These are phyloP conservation scores for Carex kokanica DNA, from an alignment of 176 grass and related monocot species.

Conservation along the genomic window DNA sequence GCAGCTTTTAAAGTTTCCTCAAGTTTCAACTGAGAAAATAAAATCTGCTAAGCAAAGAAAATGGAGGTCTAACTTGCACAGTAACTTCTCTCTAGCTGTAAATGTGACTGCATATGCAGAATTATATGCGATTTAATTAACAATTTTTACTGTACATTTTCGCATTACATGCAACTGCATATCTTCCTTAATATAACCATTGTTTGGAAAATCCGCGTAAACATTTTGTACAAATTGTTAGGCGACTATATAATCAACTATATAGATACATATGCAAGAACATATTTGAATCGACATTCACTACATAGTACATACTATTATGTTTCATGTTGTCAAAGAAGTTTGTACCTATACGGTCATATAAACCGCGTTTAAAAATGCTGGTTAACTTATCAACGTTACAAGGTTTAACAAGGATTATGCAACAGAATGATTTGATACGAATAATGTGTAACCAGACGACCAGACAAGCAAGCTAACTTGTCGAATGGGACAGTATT, in stretches of 20 bases:
- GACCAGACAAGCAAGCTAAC: not conserved
- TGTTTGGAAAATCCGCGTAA: not conserved
- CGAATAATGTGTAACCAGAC: not conserved
- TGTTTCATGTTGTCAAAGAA: too few relatives aligned
- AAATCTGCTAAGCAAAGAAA: not conserved
- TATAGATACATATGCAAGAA: too few relatives aligned
- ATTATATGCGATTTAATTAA: not conserved
- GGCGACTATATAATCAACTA: too few relatives aligned
- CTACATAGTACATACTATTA: not conserved
- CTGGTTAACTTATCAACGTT: not conserved
- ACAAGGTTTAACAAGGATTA: not conserved
- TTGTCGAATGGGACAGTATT: not conserved
- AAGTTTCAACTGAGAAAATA: not conserved
- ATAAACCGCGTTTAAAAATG: not conserved
- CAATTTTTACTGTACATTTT: not conserved
- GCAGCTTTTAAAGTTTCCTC: not conserved
- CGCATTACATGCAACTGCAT: not conserved
- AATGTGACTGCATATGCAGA: not conserved
- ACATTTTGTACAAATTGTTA: too few relatives aligned
- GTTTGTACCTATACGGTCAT: too few relatives aligned
- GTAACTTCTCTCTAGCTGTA: not conserved
- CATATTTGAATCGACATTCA: too few relatives aligned
- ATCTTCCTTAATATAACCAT: not conserved
- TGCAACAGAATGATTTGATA: not conserved
- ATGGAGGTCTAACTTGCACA: not conserved